A percentile compares a stretch with the other conserved stretches of the same genome.
phyloP scores from a whole-genome alignment of 768 basidiomycete genomes.

The Tricholoma flavovirens region DNA sequence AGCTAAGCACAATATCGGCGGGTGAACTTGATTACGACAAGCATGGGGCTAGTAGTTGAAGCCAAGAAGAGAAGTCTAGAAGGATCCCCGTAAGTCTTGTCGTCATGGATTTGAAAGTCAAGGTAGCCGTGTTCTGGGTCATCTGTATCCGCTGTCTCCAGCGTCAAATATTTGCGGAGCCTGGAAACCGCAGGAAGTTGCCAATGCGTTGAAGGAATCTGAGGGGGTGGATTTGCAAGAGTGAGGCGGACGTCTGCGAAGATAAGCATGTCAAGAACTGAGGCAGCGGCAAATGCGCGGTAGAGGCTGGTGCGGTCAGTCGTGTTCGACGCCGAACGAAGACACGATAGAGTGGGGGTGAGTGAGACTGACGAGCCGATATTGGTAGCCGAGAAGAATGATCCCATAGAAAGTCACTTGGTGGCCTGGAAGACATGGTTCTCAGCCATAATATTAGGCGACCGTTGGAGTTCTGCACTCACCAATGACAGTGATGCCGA shows the following conservation, averaged over 20 bases:
- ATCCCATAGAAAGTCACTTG: slow-evolving; percentile 12
- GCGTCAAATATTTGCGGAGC: not conserved
- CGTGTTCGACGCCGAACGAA: slow-evolving; percentile 11
- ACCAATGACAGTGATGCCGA: slow-evolving; percentile 17
- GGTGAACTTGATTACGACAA: slow-evolving; percentile 19
- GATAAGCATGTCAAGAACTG: slow-evolving; percentile 6
- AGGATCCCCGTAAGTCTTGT: slow-evolving; percentile 4
- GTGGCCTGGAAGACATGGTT: slow-evolving; percentile 4
- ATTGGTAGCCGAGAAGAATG: slow-evolving; percentile 8
- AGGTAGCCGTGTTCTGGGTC: not conserved
- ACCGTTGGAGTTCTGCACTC: not conserved
- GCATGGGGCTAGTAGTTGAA: not conserved
- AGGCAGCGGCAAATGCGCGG: slow-evolving; percentile 15
- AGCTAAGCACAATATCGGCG: slow-evolving; percentile 14
- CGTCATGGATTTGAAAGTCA: slow-evolving; percentile 1
- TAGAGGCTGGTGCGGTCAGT: slow-evolving; percentile 12
- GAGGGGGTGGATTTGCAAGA: not conserved
- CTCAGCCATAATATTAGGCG: slow-evolving; percentile 1
- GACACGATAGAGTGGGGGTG: slow-evolving; percentile 16
- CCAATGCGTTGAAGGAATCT: not conserved
- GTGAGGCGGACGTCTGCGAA: not conserved
- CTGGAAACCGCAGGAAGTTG: not conserved
- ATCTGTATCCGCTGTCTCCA: not conserved
- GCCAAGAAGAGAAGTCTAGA: slow-evolving; percentile 6
- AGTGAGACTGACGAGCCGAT: slow-evolving; percentile 18